Percentiles rank a stretch among this genome's conserved stretches.
Conservation (phyloP, 371 early-diverging fungal genomes). For the Massospora cicadina region DNA sequence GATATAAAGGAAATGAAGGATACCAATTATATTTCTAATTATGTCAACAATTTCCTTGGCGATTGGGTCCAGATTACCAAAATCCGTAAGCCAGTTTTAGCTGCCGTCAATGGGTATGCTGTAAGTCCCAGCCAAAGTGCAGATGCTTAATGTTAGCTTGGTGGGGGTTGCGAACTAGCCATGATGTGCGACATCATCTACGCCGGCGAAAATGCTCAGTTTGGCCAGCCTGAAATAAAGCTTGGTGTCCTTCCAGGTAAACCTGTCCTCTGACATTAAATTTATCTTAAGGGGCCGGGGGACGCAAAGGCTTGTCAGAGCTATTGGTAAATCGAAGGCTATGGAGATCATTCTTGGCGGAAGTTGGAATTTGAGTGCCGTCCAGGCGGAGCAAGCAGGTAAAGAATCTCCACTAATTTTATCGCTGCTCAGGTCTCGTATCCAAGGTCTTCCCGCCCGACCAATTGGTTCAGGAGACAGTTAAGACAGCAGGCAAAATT, state of each 20-base stretch:
- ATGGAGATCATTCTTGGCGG: conserved; percentile 95
- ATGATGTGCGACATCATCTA: conserved; percentile 99
- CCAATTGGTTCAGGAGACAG: conserved; percentile 67
- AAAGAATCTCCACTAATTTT: conserved; percentile 8
- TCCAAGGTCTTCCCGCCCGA: conserved; percentile 80
- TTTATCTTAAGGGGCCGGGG: conserved; percentile 49
- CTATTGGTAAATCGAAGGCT: conserved; percentile 94
- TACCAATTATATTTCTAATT: conserved; percentile 64
- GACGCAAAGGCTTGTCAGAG: conserved; percentile 79
- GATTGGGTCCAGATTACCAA: conserved; percentile 84
- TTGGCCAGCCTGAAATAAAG: conserved; percentile 97
- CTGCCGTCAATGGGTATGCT: conserved; percentile 95
- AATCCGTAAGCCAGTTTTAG: conserved; percentile 89
- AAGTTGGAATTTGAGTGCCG: conserved; percentile 58
- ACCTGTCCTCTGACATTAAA: neutral
- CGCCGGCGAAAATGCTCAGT: conserved; percentile 90
- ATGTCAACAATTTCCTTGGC: conserved; percentile 75
- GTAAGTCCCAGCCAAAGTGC: conserved; percentile 25
- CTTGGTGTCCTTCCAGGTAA: conserved; percentile 81
- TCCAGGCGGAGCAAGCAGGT: conserved; percentile 71
- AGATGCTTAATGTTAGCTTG: conserved; percentile 33
- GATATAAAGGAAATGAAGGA: conserved; percentile 97
- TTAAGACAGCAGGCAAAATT: conserved; percentile 77
- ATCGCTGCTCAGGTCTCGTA: conserved; percentile 40
- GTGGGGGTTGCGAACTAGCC: conserved; percentile 96